Evolutionary conservation across 257 asterid species (phyloP), one percentile per base, ranked within the genome.

Genomic region (Nemophila menziesii): DNA sequence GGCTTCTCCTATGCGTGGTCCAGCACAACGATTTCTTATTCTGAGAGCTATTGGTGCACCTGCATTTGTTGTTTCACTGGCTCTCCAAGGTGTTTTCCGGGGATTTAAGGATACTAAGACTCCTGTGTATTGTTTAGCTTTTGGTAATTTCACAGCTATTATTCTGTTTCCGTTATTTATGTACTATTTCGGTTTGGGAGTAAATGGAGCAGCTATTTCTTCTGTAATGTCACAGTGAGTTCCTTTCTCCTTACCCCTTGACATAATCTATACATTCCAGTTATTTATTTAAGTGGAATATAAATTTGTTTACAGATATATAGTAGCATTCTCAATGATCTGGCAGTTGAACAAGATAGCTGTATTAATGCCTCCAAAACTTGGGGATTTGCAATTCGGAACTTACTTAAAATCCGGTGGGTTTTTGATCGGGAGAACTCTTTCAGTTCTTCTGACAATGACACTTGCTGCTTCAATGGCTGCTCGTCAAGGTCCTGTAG

Each of bases 11-110:
- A 83, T 84, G 98, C 77, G 69, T 56, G 77, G 59, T 55, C 89
- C 84, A 56, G 94, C 95, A 54, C 79, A 68, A 58, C 66, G 50
- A 45, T 89, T 73, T 72, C 94, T 89, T 60, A 51, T 70, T 54
- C 62, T 89, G 46, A 74, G 98, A 73, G 92, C 98, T 56, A 52
- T 89, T 59, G 95, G 95, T 43, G 92, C 95, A 65, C 98, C 98
- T 58, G 95, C 98, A 36, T 73, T 66, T 79, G 98, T 89, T 57
- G 86, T 73, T 60, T 84, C 95, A 41, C 74, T 89, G 84, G 93
- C 98, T 46, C 84, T 89, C 60, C 98, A 80, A 74, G 98, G 98
- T 60, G 64, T 89, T 73, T 89, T 84, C 58, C 92, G 98, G 22
- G 98, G 98, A 49, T 78, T 89, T 63, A 89, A 80, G 82, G 97